Conservation (phyloP, 495 filamentous ascomycete species). For the Neurospora sp. region DNA sequence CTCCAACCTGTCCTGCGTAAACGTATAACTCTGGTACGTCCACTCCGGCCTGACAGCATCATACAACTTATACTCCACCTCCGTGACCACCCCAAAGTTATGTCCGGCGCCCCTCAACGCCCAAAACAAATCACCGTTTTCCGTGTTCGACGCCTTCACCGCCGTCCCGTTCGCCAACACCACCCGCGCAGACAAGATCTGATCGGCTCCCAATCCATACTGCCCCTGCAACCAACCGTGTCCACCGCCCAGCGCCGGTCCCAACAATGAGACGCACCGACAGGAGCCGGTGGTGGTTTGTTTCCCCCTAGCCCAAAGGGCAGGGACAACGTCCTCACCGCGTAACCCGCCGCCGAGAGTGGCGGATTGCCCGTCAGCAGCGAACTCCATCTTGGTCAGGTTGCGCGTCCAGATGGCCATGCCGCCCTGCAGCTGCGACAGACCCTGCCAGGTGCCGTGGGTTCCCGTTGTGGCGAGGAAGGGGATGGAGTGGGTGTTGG, state of each 20-base stretch:
- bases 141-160: constrained; percentile 20
- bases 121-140: constrained; percentile 43
- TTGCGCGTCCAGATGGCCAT: constrained; percentile 38
- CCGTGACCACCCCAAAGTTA: constrained; percentile 52
- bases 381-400: constrained; percentile 31
- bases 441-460: constrained; percentile 31
- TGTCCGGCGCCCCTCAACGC: constrained; percentile 48
- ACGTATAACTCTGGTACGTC: constrained; percentile 33
- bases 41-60: constrained; percentile 28
- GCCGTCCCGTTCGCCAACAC: constrained; percentile 45
- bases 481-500: constrained; percentile 33
- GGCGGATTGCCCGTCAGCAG: constrained; percentile 32
- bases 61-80: constrained; percentile 36
- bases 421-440: constrained; percentile 32
- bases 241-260: constrained; percentile 49
- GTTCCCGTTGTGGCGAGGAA: constrained; percentile 39
- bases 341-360: constrained; percentile 39
- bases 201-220: constrained; percentile 48
- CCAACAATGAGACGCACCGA: constrained; percentile 41
- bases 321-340: constrained; percentile 16
- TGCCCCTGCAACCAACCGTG: constrained; percentile 48
- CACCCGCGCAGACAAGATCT: constrained; percentile 40
- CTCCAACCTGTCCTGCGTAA: constrained; percentile 39
- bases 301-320: constrained; percentile 24
- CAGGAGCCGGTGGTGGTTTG: constrained; percentile 41